These are phyloP conservation scores for Capsicum baccatum DNA, from an alignment of 257 asterid species.

Conservation along the genomic window DNA sequence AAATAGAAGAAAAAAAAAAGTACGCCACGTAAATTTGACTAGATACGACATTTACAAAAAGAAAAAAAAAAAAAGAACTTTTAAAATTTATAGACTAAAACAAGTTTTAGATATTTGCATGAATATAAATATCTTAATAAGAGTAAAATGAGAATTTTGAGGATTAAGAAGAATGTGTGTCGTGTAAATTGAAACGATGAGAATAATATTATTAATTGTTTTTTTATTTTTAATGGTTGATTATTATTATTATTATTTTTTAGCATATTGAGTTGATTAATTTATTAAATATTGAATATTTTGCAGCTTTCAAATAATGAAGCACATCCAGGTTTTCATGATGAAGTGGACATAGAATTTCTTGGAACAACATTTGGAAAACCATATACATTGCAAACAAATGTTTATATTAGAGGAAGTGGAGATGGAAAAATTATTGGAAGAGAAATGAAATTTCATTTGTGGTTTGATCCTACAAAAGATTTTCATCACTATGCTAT, in stretches of 20 bases:
- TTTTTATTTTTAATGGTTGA: background rate
- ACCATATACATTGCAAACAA: slow-evolving; percentile 91
- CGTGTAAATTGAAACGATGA: background rate
- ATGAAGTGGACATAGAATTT: slow-evolving; percentile 93
- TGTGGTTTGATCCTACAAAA: slow-evolving; percentile 96
- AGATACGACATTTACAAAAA: too few relatives aligned
- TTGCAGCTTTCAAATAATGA: slow-evolving; percentile 80
- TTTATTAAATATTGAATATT: background rate
- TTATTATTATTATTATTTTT: too few relatives aligned
- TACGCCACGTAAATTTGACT: too few relatives aligned
- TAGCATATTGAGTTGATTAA: background rate
- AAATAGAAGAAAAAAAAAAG: too few relatives aligned
- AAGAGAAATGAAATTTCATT: slow-evolving; percentile 89
- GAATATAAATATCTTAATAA: background rate
- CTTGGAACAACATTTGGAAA: slow-evolving; percentile 93
- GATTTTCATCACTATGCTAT: slow-evolving; percentile 88
- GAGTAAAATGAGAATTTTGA: background rate
- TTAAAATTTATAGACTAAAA: background rate
- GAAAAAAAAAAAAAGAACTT: background rate
- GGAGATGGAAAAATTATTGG: slow-evolving; percentile 90
- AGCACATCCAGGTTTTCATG: slow-evolving; percentile 92
- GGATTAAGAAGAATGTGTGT: background rate
- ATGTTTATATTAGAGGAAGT: slow-evolving; percentile 88
- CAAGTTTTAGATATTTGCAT: background rate
- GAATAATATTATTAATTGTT: too few relatives aligned